Conservation (phyloP, 1,139 yeast genomes). For the Kodamaea ohmeri region DNA sequence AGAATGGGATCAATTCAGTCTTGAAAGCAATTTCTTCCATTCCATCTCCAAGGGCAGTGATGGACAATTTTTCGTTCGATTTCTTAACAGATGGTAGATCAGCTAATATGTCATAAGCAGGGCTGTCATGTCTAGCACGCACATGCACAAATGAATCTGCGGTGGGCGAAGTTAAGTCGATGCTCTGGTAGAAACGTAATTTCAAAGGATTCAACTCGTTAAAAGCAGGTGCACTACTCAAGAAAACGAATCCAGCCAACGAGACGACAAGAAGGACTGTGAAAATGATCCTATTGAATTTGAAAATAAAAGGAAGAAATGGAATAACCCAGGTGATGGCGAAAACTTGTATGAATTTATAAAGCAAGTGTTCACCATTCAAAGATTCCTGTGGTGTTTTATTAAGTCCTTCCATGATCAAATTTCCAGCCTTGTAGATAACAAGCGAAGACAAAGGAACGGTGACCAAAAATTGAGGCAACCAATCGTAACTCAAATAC, state of each 20-base stretch:
- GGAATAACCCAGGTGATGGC: constrained; percentile 50
- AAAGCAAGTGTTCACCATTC: constrained; percentile 46
- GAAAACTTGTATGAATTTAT: constrained; percentile 36
- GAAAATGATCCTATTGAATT: constrained; percentile 55
- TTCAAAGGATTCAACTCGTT: constrained; percentile 62
- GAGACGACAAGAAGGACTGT: constrained; percentile 35
- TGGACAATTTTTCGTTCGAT: constrained; percentile 26
- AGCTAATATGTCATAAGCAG: constrained; percentile 35
- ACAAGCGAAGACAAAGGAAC: constrained; percentile 65
- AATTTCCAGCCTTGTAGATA: constrained; percentile 48
- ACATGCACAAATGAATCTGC: constrained; percentile 42
- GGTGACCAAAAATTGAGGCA: constrained; percentile 62
- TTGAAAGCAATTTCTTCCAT: constrained; percentile 52
- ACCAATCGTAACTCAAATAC: constrained; percentile 73
- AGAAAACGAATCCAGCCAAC: constrained; percentile 34
- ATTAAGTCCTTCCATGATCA: constrained; percentile 59
- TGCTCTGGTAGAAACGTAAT: constrained; percentile 60
- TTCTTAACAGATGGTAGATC: constrained; percentile 66
- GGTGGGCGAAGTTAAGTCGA: constrained; percentile 38
- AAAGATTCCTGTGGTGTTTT: constrained; percentile 70
- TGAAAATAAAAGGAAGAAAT: constrained; percentile 68
- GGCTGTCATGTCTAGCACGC: constrained; percentile 51
- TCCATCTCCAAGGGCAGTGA: constrained; percentile 42
- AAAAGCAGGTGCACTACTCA: constrained; percentile 50
- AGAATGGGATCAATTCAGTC: constrained; percentile 49